Conservation (phyloP, 805 yeast species). For the Nakazawaea holstii region DNA sequence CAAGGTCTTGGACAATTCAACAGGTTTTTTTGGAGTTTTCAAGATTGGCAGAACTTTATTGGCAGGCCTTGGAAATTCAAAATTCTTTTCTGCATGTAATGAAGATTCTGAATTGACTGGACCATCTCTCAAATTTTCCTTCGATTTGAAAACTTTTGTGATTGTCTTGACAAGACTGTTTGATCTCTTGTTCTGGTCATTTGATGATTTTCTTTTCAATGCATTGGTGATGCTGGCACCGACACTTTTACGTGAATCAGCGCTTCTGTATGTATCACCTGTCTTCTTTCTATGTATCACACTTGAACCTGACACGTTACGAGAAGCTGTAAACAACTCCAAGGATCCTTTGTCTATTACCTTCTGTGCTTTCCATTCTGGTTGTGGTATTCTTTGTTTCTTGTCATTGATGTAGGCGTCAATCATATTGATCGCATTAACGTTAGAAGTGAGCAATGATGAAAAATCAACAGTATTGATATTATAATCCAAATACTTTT, state of each 20-base stretch:
- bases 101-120: neutral
- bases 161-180: neutral
- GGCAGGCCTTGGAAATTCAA: neutral
- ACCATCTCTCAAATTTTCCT: neutral
- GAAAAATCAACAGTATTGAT: neutral
- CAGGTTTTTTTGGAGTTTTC: neutral
- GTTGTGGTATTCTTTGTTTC: neutral
- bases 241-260: constrained; percentile 2
- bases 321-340: neutral
- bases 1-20: neutral
- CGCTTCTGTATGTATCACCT: neutral
- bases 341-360: neutral
- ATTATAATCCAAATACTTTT: neutral
- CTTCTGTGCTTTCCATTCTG: no score
- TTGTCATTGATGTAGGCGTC: neutral
- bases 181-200: constrained; percentile 2
- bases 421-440: neutral
- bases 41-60: neutral
- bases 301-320: constrained; percentile 7
- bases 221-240: constrained; percentile 1
- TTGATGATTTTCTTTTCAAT: constrained; percentile 1
- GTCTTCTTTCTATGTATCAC: neutral
- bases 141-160: constrained; percentile 1
- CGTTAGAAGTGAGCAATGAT: neutral
- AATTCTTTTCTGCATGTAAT: neutral